Conservation (phyloP, 305 asterid species). For the Fraxinus angustifolia region DNA sequence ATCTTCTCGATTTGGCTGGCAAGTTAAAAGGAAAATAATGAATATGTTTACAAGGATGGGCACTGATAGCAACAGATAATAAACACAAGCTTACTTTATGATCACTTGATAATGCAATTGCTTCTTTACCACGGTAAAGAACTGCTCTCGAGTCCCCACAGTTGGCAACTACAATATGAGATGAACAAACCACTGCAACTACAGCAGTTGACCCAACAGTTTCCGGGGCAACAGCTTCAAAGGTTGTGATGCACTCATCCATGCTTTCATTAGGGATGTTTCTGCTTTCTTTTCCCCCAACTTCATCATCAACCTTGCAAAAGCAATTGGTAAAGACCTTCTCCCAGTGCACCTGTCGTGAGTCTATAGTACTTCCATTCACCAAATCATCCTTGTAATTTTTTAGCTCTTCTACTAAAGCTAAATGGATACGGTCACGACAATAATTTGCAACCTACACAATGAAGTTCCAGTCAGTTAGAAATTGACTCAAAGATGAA, state of each 20-base stretch:
- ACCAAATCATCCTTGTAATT: constrained; percentile 29
- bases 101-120: constrained; percentile 58
- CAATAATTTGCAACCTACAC: constrained; percentile 79
- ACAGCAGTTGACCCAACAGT: constrained; percentile 91
- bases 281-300: constrained; percentile 51
- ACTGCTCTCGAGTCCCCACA: constrained; percentile 93
- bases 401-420: constrained; percentile 61
- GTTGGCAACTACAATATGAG: constrained; percentile 80
- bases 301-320: constrained; percentile 71
- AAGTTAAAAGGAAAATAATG: neutral
- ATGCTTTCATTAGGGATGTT: constrained; percentile 17
- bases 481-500: neutral
- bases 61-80: neutral
- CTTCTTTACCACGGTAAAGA: constrained; percentile 87
- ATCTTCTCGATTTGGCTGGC: constrained; percentile 76
- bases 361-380: constrained; percentile 37
- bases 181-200: constrained; percentile 70
- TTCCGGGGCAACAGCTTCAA: constrained; percentile 65
- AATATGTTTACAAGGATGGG: neutral
- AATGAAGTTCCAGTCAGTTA: neutral
- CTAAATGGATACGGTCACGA: constrained; percentile 62
- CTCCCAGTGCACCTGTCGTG: constrained; percentile 63
- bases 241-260: constrained; percentile 18
- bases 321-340: constrained; percentile 64
- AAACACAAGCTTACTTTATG: constrained; percentile 53